A percentile compares a stretch with the other conserved stretches of the same genome.
Evolutionary conservation across 257 asterid species (phyloP).

Genomic region (Nicotiana noctiflora): DNA sequence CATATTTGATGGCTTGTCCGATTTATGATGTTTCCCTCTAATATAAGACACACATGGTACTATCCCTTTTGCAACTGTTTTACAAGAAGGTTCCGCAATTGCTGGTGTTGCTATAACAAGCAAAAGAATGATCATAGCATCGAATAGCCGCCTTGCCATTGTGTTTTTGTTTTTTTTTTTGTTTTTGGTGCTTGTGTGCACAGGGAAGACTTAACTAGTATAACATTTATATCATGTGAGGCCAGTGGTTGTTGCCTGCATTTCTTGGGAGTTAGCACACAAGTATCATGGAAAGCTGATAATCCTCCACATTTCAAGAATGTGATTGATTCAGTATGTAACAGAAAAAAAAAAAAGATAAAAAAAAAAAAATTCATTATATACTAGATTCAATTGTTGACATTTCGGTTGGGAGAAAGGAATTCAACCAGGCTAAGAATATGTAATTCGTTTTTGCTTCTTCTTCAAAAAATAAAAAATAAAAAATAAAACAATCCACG

Average conservation of each 20-base stretch:
- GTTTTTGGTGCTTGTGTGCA: background rate
- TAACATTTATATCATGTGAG: background rate
- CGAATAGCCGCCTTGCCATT: background rate
- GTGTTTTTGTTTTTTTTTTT: background rate
- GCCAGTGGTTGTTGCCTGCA: background rate
- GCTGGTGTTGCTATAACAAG: background rate
- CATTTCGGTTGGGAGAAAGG: background rate
- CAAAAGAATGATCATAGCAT: background rate
- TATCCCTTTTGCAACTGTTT: background rate
- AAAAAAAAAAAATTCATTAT: background rate
- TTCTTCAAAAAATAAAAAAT: background rate
- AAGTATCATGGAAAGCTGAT: background rate
- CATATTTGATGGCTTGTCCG: background rate
- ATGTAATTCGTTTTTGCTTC: background rate
- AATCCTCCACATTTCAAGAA: background rate
- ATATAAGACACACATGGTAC: background rate
- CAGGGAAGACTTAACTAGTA: background rate
- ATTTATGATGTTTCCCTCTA: background rate
- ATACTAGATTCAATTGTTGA: background rate
- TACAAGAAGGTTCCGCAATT: background rate
- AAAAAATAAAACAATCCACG: background rate
- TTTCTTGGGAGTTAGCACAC: background rate
- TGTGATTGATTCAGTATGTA: background rate
- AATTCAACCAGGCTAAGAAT: background rate
- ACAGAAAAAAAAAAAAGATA: background rate